Conservation (phyloP, 2,329 filamentous ascomycete species). For the Calcarisporium arbuscula region DNA sequence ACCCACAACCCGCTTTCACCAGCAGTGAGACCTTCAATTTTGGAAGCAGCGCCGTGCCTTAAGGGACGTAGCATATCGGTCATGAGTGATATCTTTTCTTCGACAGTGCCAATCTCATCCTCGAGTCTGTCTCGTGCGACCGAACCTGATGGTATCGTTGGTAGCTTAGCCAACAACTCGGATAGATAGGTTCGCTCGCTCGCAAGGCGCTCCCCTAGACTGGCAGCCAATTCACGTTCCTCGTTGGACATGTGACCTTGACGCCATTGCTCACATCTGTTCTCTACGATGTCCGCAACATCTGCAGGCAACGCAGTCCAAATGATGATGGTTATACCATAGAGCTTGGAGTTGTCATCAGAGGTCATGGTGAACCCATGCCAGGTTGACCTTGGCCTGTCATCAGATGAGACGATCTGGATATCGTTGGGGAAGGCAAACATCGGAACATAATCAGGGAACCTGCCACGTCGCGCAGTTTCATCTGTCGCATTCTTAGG, state of each 20-base stretch:
- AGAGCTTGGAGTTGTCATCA: conserved; percentile 83
- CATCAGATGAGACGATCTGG: conserved; percentile 90
- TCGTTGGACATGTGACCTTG: conserved; percentile 83
- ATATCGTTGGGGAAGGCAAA: conserved; percentile 99
- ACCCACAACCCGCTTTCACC: conserved; percentile 96
- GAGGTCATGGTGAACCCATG: conserved; percentile 98
- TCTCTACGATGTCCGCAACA: conserved; percentile 77
- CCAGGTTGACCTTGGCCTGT: conserved; percentile 93
- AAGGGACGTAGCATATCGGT: conserved; percentile 89
- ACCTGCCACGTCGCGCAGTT: conserved; percentile 69
- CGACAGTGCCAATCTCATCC: conserved; percentile 89
- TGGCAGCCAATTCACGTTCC: conserved; percentile 86
- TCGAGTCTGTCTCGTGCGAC: conserved; percentile 76
- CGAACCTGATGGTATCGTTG: conserved; percentile 73
- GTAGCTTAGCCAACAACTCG: conserved; percentile 75
- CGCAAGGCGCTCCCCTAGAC: conserved; percentile 81
- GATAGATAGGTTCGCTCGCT: conserved; percentile 85
- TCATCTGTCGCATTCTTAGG: conserved; percentile 78
- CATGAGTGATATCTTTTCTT: conserved; percentile 97
- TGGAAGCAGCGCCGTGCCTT: conserved; percentile 88
- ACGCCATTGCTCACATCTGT: conserved; percentile 77
- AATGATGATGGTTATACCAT: conserved; percentile 84
- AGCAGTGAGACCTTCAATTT: conserved; percentile 93
- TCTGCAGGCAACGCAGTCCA: conserved; percentile 83
- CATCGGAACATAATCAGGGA: conserved; percentile 98